phyloP scores from a whole-genome alignment of 805 yeast species.

The Lipomyces spencermartinsiae region DNA sequence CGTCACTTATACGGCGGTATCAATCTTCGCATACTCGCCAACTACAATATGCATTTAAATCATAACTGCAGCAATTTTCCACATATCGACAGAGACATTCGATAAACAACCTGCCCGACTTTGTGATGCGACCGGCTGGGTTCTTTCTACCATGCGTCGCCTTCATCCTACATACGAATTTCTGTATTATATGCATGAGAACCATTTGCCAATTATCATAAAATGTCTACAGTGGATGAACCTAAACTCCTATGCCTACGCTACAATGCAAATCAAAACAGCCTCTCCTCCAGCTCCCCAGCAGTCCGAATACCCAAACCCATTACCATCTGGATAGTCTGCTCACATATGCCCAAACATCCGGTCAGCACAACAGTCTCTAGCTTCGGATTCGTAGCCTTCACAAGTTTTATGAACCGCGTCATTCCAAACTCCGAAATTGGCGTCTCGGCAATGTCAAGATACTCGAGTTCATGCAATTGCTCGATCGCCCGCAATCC shows the following conservation, averaged over 20 bases:
- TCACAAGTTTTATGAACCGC: neutral
- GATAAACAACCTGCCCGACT: neutral
- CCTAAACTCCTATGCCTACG: neutral
- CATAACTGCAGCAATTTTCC: neutral
- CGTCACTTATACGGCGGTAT: too few relatives aligned
- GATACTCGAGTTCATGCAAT: conserved; percentile 17
- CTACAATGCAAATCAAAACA: neutral
- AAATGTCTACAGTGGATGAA: neutral
- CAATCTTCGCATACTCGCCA: neutral
- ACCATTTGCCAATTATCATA: neutral
- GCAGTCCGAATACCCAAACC: neutral
- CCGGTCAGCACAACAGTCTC: neutral
- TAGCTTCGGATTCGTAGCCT: neutral
- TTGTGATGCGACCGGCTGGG: too few relatives aligned
- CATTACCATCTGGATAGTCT: neutral
- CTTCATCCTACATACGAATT: too few relatives aligned
- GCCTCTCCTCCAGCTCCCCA: neutral
- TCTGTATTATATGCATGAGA: neutral
- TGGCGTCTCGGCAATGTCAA: conserved; percentile 18
- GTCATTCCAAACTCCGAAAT: conserved; percentile 11
- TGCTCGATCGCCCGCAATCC: conserved; percentile 2
- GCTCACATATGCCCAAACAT: neutral
- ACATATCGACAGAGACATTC: too few relatives aligned
- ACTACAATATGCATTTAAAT: neutral
- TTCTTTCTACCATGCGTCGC: too few relatives aligned